phyloP scores from a whole-genome alignment of 2,329 filamentous ascomycete genomes.

The Fusarium sp. region DNA sequence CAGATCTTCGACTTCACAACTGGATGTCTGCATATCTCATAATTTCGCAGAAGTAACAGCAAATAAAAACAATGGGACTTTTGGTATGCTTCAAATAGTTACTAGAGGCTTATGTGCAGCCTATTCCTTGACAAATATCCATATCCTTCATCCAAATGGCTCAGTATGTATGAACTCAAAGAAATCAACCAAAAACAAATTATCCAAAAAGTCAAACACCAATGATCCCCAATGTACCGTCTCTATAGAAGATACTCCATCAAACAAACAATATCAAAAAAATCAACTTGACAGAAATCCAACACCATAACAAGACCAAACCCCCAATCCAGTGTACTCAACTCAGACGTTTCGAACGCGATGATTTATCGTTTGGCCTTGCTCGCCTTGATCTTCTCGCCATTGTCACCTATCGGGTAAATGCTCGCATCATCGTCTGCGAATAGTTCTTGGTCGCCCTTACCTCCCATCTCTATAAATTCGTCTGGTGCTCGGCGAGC shows the following conservation, averaged over 20 bases:
- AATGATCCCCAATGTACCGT: slow-evolving; percentile 3
- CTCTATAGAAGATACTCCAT: slow-evolving; percentile 23
- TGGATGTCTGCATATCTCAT: not conserved
- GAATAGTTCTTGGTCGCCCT: slow-evolving; percentile 84
- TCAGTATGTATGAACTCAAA: not conserved
- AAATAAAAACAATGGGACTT: slow-evolving; percentile 20
- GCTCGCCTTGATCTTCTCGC: slow-evolving; percentile 45
- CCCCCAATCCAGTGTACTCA: not conserved
- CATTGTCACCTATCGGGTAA: slow-evolving; percentile 55
- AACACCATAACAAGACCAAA: slow-evolving; percentile 16
- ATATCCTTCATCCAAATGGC: not conserved
- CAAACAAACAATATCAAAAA: slow-evolving; percentile 8
- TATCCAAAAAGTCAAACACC: slow-evolving; percentile 6
- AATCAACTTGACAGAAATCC: not conserved
- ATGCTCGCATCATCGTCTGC: slow-evolving; percentile 68
- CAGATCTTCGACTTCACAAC: too few species aligned
- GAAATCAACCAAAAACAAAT: not conserved
- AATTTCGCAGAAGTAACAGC: not conserved
- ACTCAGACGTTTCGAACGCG: not conserved
- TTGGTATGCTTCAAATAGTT: slow-evolving; percentile 29
- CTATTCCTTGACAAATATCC: not conserved
- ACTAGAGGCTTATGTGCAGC: slow-evolving; percentile 6
- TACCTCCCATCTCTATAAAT: slow-evolving; percentile 87
- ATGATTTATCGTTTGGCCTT: slow-evolving; percentile 39
- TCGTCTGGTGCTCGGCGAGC: slow-evolving; percentile 75